Conservation (phyloP, 495 filamentous ascomycete species). For the Penicillium mononematosum region DNA sequence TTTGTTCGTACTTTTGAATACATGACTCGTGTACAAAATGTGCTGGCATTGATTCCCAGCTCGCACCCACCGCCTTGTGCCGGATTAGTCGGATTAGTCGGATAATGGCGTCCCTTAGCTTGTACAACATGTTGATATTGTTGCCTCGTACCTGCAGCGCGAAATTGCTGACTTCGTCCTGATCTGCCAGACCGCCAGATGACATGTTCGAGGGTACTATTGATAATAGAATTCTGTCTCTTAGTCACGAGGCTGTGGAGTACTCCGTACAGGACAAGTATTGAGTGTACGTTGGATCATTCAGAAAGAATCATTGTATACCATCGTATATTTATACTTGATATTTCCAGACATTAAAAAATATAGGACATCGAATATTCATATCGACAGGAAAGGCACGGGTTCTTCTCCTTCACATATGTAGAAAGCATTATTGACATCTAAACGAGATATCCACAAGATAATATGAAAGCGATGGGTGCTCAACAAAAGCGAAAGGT, state of each 20-base stretch:
- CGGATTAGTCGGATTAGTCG: neutral
- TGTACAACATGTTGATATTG: neutral
- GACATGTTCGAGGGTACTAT: neutral
- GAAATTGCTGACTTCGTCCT: neutral
- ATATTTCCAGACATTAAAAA: neutral
- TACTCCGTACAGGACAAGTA: neutral
- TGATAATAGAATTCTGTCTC: neutral
- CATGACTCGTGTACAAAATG: neutral
- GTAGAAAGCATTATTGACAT: slow-evolving; percentile 10
- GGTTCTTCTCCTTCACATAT: slow-evolving; percentile 4
- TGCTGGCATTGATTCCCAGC: neutral
- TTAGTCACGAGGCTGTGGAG: neutral
- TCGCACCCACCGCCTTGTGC: neutral
- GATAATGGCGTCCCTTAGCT: neutral
- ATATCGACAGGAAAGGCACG: slow-evolving; percentile 5
- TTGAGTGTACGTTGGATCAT: neutral
- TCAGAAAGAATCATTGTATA: neutral
- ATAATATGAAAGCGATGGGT: neutral
- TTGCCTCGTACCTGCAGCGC: neutral
- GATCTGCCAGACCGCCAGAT: neutral
- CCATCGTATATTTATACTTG: neutral
- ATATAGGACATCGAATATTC: slow-evolving; percentile 2
- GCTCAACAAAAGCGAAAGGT: neutral
- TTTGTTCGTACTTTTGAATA: neutral
- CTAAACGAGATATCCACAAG: slow-evolving; percentile 8